phyloP scores from a whole-genome alignment of 441 rosid species.

The Syzygium syzygioides region DNA sequence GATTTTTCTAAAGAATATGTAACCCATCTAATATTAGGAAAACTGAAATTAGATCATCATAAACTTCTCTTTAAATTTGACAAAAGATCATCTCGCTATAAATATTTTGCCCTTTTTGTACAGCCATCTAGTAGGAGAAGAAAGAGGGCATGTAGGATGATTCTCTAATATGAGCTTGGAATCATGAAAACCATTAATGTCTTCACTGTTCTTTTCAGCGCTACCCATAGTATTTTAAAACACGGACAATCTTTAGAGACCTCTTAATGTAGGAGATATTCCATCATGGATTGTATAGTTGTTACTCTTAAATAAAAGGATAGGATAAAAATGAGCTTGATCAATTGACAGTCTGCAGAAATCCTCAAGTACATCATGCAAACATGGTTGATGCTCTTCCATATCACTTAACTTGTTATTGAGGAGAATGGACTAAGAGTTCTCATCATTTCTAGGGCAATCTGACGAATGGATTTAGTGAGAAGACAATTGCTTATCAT shows the following conservation, averaged over 20 bases:
- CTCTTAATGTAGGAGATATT: not conserved
- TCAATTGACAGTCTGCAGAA: not conserved
- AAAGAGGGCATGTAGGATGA: not conserved
- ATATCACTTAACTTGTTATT: not conserved
- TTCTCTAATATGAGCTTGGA: not conserved
- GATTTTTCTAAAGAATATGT: not conserved
- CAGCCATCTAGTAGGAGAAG: not conserved
- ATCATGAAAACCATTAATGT: not conserved
- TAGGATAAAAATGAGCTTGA: not conserved
- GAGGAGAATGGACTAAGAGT: not conserved
- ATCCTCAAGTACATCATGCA: not conserved
- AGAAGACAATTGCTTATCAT: not conserved
- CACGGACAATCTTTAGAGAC: not conserved
- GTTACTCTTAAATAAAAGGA: not conserved
- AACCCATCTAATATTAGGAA: not conserved
- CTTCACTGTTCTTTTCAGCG: not conserved
- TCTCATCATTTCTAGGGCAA: not conserved
- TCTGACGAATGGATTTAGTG: not conserved
- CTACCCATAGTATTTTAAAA: not conserved
- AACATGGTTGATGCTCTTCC: not conserved
- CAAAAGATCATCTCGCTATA: not conserved
- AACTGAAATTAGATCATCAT: not conserved
- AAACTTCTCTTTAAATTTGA: not conserved
- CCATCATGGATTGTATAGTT: not conserved
- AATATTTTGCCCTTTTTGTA: not conserved